Base-by-base conservation (phyloP, 495 filamentous ascomycete species). In the Neurospora africana region DNA sequence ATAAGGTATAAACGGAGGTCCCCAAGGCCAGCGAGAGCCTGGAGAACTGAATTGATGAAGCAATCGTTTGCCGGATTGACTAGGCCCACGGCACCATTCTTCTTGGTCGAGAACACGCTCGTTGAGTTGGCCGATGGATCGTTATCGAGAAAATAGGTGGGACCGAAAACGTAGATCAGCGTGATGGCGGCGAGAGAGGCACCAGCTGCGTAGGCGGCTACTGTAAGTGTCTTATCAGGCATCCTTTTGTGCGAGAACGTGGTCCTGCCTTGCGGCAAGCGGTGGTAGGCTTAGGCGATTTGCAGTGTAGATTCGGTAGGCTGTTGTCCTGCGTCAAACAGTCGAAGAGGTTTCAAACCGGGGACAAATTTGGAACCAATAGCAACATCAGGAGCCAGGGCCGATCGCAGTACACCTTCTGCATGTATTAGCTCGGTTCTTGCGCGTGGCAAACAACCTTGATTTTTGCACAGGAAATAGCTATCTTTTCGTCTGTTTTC, bases 11-110 rank as follows among this genome's bases (percentile, higher is more conserved):
- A 80, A 35, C 96, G 91, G 74, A 99, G 86, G 75, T 98, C 93
- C 4, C 90, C 91, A n/a, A 98, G 85, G 1, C 95, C 95, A n/a
- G 96, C 95, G 23, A 99, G 85, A 0, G 93, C 93, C 82, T 99
- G 95, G 40, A 98, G 87, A 30, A 97, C 91, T 30, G 94, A 97
- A 81, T 99, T 99, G 84, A 99, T 98, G 84, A 98, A 99, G 84
- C 95, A 99, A 81, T 99, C 96, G 83, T 98, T 98, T 72, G 94
- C 96, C 5, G 93, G 88, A 77, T 99, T 99, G 19, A 86, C 84
- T 35, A 99, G 86, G 58, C 95, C 95, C 27, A 99, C 94, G 61
- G 94, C 91, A 72, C 92, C 92, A 79, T 93, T 94, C 82, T 95
- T 97, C 68, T 92, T 89, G 44, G 86, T 84, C 36, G 88, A 86